Percentiles rank a stretch among this genome's conserved stretches.
These are phyloP conservation scores for Acanthamoeba triangularis DNA, from an alignment of 208 protist species.

Conservation along the genomic window DNA sequence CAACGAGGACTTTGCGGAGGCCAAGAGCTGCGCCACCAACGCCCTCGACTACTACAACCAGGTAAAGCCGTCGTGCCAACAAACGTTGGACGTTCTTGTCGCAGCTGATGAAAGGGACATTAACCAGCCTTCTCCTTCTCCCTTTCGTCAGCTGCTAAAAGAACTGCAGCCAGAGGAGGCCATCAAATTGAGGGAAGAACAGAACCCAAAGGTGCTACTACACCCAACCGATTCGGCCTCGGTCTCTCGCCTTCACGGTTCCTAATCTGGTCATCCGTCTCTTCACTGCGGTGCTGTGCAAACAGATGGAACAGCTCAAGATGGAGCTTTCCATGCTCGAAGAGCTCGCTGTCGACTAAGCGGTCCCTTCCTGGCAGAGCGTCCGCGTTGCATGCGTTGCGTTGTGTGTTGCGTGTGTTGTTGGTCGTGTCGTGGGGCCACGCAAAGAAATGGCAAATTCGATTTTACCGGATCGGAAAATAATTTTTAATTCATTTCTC, in stretches of 20 bases:
- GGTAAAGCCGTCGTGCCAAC: not conserved
- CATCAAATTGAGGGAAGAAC: conserved; percentile 10
- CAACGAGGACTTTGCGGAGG: conserved; percentile 22
- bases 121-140: not conserved
- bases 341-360: not conserved
- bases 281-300: too few species aligned
- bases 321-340: conserved; percentile 35
- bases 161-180: not conserved
- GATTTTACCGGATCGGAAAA: not conserved
- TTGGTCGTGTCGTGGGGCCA: too few species aligned
- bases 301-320: conserved; percentile 47
- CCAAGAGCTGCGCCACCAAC: not conserved
- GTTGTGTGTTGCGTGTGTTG: too few species aligned
- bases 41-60: conserved; percentile 31
- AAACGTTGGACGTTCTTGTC: not conserved
- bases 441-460: not conserved
- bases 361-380: not conserved
- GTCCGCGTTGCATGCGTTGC: too few species aligned
- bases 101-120: not conserved
- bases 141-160: not conserved
- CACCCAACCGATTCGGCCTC: not conserved
- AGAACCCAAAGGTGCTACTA: not conserved
- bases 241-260: not conserved
- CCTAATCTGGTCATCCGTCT: not conserved
- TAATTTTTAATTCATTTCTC: not conserved